phyloP scores from a whole-genome alignment of 2,329 filamentous ascomycete species.

The Hymenoscyphus albidus region DNA sequence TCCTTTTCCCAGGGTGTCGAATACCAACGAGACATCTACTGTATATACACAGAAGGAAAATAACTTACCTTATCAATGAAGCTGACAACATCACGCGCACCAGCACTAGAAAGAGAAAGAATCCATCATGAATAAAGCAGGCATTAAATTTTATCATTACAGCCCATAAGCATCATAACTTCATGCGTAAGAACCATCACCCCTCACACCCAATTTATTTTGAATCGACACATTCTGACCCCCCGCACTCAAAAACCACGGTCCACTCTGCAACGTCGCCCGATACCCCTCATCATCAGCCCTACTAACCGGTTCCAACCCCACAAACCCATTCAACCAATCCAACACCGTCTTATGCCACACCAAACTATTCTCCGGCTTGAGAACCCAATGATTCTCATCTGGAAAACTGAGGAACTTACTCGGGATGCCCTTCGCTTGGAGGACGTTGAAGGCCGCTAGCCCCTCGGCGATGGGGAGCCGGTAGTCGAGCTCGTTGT shows the following conservation, averaged over 20 bases:
- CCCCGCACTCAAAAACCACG: conserved; percentile 15
- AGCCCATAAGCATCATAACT: no score
- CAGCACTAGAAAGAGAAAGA: no score
- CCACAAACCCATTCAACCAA: conserved; percentile 54
- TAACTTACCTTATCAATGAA: no score
- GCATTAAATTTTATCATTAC: no score
- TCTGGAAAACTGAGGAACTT: conserved; percentile 63
- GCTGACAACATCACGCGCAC: no score
- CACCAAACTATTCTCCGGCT: conserved; percentile 80
- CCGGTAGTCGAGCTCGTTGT: conserved; percentile 84
- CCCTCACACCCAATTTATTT: no score
- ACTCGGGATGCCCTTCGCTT: conserved; percentile 56
- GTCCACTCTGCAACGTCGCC: conserved; percentile 21
- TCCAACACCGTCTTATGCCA: conserved; percentile 83
- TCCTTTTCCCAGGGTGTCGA: no score
- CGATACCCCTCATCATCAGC: conserved; percentile 15
- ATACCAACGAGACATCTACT: no score
- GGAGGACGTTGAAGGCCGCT: conserved; percentile 52
- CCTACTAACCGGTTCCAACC: conserved; percentile 14
- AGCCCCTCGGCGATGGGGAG: conserved; percentile 76
- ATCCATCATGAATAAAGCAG: no score
- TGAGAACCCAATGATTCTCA: conserved; percentile 75
- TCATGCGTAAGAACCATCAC: no score
- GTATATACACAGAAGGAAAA: no score
- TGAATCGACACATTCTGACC: no score